These are phyloP conservation scores for Daldinia bambusicola DNA, from an alignment of 495 filamentous ascomycete genomes.

Conservation along the genomic window DNA sequence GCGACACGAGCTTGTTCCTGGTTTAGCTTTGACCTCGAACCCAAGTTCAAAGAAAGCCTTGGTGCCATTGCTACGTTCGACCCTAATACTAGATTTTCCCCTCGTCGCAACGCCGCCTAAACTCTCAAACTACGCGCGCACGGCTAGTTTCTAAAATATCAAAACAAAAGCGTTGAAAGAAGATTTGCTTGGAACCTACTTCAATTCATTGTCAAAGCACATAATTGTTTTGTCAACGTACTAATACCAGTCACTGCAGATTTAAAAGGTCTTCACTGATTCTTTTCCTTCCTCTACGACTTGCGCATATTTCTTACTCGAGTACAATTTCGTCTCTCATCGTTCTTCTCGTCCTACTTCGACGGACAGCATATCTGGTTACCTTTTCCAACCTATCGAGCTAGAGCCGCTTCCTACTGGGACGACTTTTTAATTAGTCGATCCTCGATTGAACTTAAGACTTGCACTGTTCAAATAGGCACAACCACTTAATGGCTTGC, in stretches of 20 bases:
- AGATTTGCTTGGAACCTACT: background rate
- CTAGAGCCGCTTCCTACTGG: constrained; percentile 6
- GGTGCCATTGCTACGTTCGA: background rate
- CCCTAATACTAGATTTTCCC: background rate
- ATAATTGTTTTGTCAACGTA: constrained; percentile 14
- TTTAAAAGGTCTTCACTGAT: constrained; percentile 39
- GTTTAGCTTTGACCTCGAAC: background rate
- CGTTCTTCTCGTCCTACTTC: background rate
- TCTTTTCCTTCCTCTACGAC: constrained; percentile 32
- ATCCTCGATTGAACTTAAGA: background rate
- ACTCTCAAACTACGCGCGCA: background rate
- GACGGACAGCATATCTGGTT: background rate
- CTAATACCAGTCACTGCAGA: constrained; percentile 19
- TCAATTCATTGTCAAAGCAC: constrained; percentile 17
- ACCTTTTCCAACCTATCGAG: background rate
- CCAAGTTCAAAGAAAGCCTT: background rate
- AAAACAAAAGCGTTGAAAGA: constrained; percentile 3
- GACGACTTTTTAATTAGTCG: background rate
- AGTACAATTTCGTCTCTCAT: constrained; percentile 6
- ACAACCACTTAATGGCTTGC: constrained; percentile 57
- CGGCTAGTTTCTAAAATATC: background rate
- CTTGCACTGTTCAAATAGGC: constrained; percentile 10
- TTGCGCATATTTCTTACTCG: constrained; percentile 29
- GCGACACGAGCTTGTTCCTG: background rate
- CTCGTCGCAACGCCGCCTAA: background rate